Percentiles rank a stretch among this genome's conserved stretches.
Conservation (phyloP, 768 basidiomycete genomes). For the Chalciporus chontae region DNA sequence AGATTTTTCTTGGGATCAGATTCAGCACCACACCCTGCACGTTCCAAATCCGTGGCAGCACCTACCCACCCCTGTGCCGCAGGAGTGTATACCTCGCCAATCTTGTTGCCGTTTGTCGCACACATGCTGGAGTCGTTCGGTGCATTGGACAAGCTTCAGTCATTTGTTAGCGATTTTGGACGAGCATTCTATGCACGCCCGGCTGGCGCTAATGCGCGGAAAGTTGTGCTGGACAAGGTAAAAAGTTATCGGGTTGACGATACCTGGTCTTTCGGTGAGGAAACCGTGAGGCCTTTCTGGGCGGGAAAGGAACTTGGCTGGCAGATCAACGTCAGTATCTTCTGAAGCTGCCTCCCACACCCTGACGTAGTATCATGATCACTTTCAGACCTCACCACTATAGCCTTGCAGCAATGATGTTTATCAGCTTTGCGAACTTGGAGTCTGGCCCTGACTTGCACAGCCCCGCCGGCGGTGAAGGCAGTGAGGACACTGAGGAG, state of each 20-base stretch:
- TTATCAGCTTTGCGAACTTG: background rate
- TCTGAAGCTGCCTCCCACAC: background rate
- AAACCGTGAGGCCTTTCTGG: constrained; percentile 81
- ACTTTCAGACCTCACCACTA: background rate
- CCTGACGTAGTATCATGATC: background rate
- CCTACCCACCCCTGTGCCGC: constrained; percentile 82
- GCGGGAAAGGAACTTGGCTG: constrained; percentile 77
- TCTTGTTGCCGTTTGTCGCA: constrained; percentile 86
- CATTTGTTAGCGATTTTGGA: constrained; percentile 77
- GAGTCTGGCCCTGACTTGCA: background rate
- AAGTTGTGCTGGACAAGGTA: constrained; percentile 44
- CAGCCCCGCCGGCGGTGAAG: too few species aligned
- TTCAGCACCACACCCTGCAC: constrained; percentile 85
- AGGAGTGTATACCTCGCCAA: constrained; percentile 92
- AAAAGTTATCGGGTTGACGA: constrained; percentile 41
- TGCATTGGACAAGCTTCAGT: constrained; percentile 76
- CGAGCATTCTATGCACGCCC: constrained; percentile 69
- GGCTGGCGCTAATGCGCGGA: constrained; percentile 27
- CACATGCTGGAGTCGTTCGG: constrained; percentile 85
- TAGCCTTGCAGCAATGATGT: background rate
- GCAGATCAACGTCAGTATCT: constrained; percentile 42
- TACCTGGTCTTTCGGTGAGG: constrained; percentile 41
- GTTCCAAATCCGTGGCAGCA: constrained; percentile 64
- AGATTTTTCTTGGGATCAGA: constrained; percentile 98
- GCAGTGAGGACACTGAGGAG: constrained; percentile 1